These are phyloP conservation scores for Metarhizium guizhouense DNA, from an alignment of 2,329 filamentous ascomycete species.

Conservation along the genomic window DNA sequence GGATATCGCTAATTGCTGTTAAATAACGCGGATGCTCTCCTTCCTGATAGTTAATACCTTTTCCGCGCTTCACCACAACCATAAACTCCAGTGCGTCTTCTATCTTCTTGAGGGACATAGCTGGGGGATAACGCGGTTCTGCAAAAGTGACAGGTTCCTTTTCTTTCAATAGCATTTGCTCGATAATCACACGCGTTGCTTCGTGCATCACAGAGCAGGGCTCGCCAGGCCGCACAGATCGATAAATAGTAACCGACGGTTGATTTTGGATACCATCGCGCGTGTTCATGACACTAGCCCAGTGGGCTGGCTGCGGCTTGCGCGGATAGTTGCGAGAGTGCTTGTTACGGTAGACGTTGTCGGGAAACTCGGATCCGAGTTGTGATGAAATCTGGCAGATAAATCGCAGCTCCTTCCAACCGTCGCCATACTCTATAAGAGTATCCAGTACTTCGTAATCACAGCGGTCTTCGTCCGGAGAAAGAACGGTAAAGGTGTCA, in stretches of 20 bases:
- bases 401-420: conserved; percentile 9
- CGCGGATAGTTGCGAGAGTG: neutral
- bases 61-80: no score
- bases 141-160: no score
- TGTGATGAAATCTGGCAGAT: conserved; percentile 1
- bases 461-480: neutral
- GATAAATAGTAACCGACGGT: conserved; percentile 8
- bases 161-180: no score
- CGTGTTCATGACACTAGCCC: conserved; percentile 1
- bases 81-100: no score
- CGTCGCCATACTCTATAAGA: conserved; percentile 2
- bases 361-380: neutral
- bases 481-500: conserved; percentile 6
- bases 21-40: no score
- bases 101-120: no score
- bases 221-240: neutral
- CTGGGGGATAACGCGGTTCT: no score
- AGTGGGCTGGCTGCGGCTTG: conserved; percentile 6
- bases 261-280: conserved; percentile 1
- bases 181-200: neutral
- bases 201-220: neutral
- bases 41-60: no score
- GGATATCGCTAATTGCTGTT: no score
- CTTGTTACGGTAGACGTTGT: neutral
- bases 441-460: conserved; percentile 4